Conservation (phyloP, 1,139 yeast species). For the Magnusiomyces magnusii region DNA sequence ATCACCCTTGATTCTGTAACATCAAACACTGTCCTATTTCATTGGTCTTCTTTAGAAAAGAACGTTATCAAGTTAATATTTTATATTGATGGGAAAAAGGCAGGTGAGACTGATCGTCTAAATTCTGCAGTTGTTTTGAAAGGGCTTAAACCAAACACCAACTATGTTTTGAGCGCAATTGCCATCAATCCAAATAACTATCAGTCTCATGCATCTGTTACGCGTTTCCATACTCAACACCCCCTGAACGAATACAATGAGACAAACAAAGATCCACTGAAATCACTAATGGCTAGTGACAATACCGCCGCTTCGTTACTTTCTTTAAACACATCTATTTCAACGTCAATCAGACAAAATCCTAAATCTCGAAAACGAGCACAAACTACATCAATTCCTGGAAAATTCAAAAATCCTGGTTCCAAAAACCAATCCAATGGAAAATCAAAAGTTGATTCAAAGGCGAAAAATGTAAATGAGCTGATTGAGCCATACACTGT, state of each 20-base stretch:
- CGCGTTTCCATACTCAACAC: conserved; percentile 26
- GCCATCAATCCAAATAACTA: conserved; percentile 39
- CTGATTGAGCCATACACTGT: conserved; percentile 33
- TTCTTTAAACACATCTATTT: neutral
- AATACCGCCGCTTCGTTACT: conserved; percentile 1
- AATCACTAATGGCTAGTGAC: conserved; percentile 6
- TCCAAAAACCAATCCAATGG: conserved; percentile 1
- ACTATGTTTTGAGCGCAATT: conserved; percentile 49
- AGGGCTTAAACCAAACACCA: conserved; percentile 41
- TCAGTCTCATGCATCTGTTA: conserved; percentile 27
- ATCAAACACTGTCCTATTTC: conserved; percentile 42
- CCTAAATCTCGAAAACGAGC: neutral
- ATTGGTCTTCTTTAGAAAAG: conserved; percentile 45
- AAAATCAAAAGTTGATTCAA: neutral
- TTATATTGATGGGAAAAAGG: conserved; percentile 43
- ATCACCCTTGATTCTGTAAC: conserved; percentile 51
- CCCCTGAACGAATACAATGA: conserved; percentile 19
- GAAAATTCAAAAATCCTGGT: neutral
- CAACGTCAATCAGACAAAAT: conserved; percentile 1
- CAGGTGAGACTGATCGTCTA: conserved; percentile 34
- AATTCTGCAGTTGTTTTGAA: conserved; percentile 36
- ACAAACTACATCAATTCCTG: neutral
- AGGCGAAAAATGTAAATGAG: neutral
- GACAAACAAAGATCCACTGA: conserved; percentile 13
- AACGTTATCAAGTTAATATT: conserved; percentile 38